These are phyloP conservation scores for Ogataea pignaliae DNA, from an alignment of 805 yeast species.

Conservation along the genomic window DNA sequence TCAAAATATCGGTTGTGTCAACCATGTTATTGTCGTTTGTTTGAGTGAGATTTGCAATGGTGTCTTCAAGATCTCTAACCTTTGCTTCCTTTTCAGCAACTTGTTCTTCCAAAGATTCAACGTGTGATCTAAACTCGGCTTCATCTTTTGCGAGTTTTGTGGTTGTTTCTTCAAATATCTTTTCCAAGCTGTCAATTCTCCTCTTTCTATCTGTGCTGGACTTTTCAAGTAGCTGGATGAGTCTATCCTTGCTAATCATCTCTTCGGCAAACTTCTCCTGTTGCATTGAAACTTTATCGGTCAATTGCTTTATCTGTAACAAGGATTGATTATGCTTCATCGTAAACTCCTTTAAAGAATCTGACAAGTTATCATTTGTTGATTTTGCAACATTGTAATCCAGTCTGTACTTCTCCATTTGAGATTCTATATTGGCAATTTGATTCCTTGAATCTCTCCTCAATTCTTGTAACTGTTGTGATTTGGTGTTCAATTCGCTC, in stretches of 20 bases:
- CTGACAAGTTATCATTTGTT: slow-evolving; percentile 29
- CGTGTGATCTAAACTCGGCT: slow-evolving; percentile 32
- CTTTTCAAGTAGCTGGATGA: slow-evolving; percentile 52
- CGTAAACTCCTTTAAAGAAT: slow-evolving; percentile 34
- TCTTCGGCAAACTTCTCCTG: slow-evolving; percentile 54
- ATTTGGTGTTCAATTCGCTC: slow-evolving; percentile 28
- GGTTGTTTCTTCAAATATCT: slow-evolving; percentile 37
- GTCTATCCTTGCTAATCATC: slow-evolving; percentile 56
- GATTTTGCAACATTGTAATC: slow-evolving; percentile 24
- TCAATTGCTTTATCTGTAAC: slow-evolving; percentile 42
- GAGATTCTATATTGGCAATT: slow-evolving; percentile 29
- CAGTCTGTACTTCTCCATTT: slow-evolving; percentile 33
- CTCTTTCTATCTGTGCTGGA: slow-evolving; percentile 46
- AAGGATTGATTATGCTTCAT: slow-evolving; percentile 39
- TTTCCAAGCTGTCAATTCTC: slow-evolving; percentile 52
- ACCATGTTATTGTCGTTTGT: slow-evolving; percentile 2
- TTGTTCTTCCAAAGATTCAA: slow-evolving; percentile 32
- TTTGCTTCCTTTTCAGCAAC: slow-evolving; percentile 34
- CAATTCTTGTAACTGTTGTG: slow-evolving; percentile 24
- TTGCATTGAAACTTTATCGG: slow-evolving; percentile 37
- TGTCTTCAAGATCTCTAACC: slow-evolving; percentile 39
- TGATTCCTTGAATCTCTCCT: slow-evolving; percentile 28
- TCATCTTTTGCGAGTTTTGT: slow-evolving; percentile 34
- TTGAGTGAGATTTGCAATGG: slow-evolving; percentile 39
- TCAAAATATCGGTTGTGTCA: slow-evolving; percentile 8